A percentile compares a stretch with the other conserved stretches of the same genome.
phyloP scores from a whole-genome alignment of 768 basidiomycete genomes.

The Mycena galericulata region DNA sequence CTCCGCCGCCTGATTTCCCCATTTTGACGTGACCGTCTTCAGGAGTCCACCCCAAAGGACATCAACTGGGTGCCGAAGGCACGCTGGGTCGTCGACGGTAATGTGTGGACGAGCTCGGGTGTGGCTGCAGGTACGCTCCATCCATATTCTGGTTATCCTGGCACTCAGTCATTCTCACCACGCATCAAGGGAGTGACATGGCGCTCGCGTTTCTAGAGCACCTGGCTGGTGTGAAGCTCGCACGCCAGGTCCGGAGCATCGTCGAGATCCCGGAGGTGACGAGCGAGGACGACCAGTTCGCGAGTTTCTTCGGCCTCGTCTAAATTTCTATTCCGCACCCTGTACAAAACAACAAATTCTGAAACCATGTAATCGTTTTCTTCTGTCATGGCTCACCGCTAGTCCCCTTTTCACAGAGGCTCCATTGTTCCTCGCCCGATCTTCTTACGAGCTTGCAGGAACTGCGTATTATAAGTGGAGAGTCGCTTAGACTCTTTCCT shows the following conservation, averaged over 20 bases:
- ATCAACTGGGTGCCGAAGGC: slow-evolving; percentile 49
- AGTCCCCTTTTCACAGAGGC: too few species aligned
- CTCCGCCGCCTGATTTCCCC: not conserved
- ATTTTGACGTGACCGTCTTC: too few species aligned
- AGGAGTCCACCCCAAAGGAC: slow-evolving; percentile 29
- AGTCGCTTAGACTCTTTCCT: too few species aligned
- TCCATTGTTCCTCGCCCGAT: too few species aligned
- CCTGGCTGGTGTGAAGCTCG: slow-evolving; percentile 41
- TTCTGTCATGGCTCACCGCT: too few species aligned
- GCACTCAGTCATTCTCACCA: not conserved
- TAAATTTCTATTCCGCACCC: slow-evolving; percentile 9
- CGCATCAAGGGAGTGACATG: slow-evolving; percentile 46
- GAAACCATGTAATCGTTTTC: too few species aligned
- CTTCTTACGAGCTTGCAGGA: too few species aligned
- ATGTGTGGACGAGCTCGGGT: slow-evolving; percentile 50
- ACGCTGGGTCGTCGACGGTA: slow-evolving; percentile 51
- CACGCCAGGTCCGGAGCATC: slow-evolving; percentile 29
- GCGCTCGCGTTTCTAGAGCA: slow-evolving; percentile 48
- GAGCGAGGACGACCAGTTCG: slow-evolving; percentile 36
- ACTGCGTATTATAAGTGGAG: too few species aligned
- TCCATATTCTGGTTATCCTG: not conserved
- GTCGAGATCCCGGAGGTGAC: slow-evolving; percentile 35
- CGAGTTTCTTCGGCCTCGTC: slow-evolving; percentile 34
- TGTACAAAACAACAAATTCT: too few species aligned
- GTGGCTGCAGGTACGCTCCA: slow-evolving; percentile 42